Conservation (phyloP, 805 yeast genomes). For the Groenewaldozyma tartarivorans region DNA sequence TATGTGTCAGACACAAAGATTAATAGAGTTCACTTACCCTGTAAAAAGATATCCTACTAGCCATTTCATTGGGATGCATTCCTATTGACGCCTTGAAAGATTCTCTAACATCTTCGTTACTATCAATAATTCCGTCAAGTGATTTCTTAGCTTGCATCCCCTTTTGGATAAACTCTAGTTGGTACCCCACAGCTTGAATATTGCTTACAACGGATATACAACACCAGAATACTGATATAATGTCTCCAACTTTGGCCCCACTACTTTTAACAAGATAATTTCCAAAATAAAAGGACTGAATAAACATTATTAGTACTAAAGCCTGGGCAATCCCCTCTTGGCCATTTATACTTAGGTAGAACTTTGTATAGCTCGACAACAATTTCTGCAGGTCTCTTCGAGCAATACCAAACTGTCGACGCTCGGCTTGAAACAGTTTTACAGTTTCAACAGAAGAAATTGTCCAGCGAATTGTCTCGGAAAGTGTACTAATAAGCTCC, state of each 20-base stretch:
- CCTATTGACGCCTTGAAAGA: slow-evolving; percentile 19
- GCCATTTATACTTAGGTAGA: slow-evolving; percentile 37
- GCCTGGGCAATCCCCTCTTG: slow-evolving; percentile 51
- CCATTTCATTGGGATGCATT: slow-evolving; percentile 8
- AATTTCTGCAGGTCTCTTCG: slow-evolving; percentile 27
- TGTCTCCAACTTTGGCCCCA: slow-evolving; percentile 46
- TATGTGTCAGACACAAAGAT: not conserved
- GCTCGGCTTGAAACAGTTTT: slow-evolving; percentile 49
- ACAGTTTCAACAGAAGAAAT: slow-evolving; percentile 51
- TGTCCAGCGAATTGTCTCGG: slow-evolving; percentile 63
- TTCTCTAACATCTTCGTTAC: slow-evolving; percentile 5
- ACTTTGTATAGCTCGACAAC: slow-evolving; percentile 33
- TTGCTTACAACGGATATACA: slow-evolving; percentile 65
- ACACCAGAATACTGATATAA: slow-evolving; percentile 75
- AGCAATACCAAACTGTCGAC: slow-evolving; percentile 41
- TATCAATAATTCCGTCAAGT: slow-evolving; percentile 34
- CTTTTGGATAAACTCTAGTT: slow-evolving; percentile 54
- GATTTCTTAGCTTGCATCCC: slow-evolving; percentile 60
- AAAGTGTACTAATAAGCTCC: slow-evolving; percentile 40
- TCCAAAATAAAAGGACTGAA: slow-evolving; percentile 93
- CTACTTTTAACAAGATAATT: slow-evolving; percentile 48
- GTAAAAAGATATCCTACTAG: slow-evolving; percentile 40
- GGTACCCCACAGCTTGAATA: slow-evolving; percentile 44
- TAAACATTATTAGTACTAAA: slow-evolving; percentile 63
- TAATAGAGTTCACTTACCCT: slow-evolving; percentile 28